These are phyloP conservation scores for Alternaria dauci DNA, from an alignment of 2,329 filamentous ascomycete genomes.

Conservation along the genomic window DNA sequence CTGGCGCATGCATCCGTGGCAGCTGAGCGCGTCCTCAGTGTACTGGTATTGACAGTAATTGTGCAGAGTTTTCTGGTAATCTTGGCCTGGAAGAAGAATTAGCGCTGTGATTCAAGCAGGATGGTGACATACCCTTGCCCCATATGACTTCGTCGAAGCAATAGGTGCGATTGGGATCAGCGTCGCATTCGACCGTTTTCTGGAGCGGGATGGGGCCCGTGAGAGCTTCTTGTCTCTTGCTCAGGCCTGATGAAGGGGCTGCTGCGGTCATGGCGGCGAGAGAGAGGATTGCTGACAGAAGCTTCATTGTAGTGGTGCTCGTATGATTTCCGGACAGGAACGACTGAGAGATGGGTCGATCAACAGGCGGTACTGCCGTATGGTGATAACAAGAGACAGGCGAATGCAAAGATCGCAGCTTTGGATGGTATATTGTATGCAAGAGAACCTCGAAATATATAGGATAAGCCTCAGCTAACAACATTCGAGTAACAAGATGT, in stretches of 20 bases:
- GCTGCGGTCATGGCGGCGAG: slow-evolving; percentile 1
- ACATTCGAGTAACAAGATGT: neutral
- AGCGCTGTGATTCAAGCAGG: neutral
- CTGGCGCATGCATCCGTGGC: slow-evolving; percentile 24
- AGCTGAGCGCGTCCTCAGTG: slow-evolving; percentile 25
- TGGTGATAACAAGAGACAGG: neutral
- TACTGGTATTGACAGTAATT: slow-evolving; percentile 29
- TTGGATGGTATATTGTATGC: neutral
- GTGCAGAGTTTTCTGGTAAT: slow-evolving; percentile 26
- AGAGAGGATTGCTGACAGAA: slow-evolving; percentile 1
- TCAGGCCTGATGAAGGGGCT: slow-evolving; percentile 9
- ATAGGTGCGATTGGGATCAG: slow-evolving; percentile 16
- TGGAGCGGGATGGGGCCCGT: neutral
- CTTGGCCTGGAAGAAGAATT: slow-evolving; percentile 10
- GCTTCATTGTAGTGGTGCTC: slow-evolving; percentile 10
- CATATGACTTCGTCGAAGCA: slow-evolving; percentile 24
- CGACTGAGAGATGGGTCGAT: neutral
- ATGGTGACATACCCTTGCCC: slow-evolving; percentile 15
- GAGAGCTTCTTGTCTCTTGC: neutral
- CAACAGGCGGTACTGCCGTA: accelerated
- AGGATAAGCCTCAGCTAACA: neutral
- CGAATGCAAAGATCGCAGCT: neutral
- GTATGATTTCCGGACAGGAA: neutral
- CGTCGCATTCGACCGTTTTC: slow-evolving; percentile 6
- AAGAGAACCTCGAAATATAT: neutral